phyloP scores from a whole-genome alignment of 495 filamentous ascomycete genomes.

The Cairneyella variabilis region DNA sequence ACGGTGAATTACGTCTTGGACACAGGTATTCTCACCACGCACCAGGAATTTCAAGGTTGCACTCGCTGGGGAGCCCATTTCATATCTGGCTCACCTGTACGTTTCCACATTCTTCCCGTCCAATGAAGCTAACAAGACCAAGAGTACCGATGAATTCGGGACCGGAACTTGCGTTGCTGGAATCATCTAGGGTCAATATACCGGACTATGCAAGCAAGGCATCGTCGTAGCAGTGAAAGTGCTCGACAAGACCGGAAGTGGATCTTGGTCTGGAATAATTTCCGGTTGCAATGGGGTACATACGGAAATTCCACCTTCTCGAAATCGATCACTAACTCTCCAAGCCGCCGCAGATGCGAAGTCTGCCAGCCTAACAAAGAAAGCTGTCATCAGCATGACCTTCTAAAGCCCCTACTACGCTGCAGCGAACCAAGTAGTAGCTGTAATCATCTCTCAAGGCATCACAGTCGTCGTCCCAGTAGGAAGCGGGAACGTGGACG shows the following conservation, averaged over 20 bases:
- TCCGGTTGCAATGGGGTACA: not conserved
- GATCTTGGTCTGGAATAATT: not conserved
- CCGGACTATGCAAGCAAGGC: not conserved
- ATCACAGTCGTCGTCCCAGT: not conserved
- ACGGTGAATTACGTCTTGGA: not conserved
- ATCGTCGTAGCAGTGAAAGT: not conserved
- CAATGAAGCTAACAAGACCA: not conserved
- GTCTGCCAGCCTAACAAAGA: no score
- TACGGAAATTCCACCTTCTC: slow-evolving; percentile 27
- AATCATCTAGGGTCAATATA: not conserved
- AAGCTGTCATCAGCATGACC: no score
- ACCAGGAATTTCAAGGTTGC: not conserved
- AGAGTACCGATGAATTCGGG: not conserved
- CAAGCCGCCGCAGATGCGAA: no score
- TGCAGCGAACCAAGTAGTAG: not conserved
- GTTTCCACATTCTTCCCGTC: not conserved
- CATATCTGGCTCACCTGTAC: not conserved
- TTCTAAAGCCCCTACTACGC: no score
- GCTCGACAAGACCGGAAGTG: not conserved
- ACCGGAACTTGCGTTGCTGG: not conserved
- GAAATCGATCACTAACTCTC: slow-evolving; percentile 30
- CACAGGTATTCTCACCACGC: not conserved
- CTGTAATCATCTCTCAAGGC: not conserved
- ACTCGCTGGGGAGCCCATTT: not conserved
- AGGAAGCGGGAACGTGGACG: not conserved